Percentiles rank a stretch among this genome's conserved stretches.
These are phyloP conservation scores for Diaporthe amygdali DNA, from an alignment of 2,329 filamentous ascomycete genomes.

Conservation along the genomic window DNA sequence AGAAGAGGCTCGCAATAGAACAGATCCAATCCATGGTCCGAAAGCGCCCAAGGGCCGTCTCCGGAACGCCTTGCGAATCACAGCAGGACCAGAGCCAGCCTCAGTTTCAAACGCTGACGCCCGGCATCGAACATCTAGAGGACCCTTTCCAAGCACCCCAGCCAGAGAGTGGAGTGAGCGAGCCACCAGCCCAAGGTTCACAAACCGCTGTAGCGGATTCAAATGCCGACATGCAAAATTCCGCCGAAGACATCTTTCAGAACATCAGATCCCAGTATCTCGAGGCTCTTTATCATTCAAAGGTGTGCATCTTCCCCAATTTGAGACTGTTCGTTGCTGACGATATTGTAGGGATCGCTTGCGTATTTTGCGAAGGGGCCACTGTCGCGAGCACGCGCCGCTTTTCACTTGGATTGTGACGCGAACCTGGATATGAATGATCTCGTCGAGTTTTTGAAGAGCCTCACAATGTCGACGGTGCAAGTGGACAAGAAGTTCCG, in stretches of 20 bases:
- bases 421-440: constrained; percentile 65
- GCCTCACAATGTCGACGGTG: constrained; percentile 68
- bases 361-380: constrained; percentile 87
- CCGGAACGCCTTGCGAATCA: constrained; percentile 41
- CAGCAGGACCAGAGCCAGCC: constrained; percentile 28
- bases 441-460: constrained; percentile 71
- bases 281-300: constrained; percentile 66
- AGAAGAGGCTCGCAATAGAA: constrained; percentile 65
- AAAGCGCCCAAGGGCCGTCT: constrained; percentile 52
- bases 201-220: constrained; percentile 22
- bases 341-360: constrained; percentile 64
- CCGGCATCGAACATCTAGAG: constrained; percentile 2
- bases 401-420: constrained; percentile 69
- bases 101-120: background rate
- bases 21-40: constrained; percentile 67
- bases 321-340: constrained; percentile 20
- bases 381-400: constrained; percentile 74
- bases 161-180: background rate
- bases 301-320: constrained; percentile 45
- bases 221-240: constrained; percentile 41
- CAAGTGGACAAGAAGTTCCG: constrained; percentile 81
- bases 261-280: constrained; percentile 64
- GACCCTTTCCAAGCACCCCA: background rate
- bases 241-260: constrained; percentile 59
- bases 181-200: background rate